These are phyloP conservation scores for Aspergillus baeticus DNA, from an alignment of 495 filamentous ascomycete genomes.

Conservation along the genomic window DNA sequence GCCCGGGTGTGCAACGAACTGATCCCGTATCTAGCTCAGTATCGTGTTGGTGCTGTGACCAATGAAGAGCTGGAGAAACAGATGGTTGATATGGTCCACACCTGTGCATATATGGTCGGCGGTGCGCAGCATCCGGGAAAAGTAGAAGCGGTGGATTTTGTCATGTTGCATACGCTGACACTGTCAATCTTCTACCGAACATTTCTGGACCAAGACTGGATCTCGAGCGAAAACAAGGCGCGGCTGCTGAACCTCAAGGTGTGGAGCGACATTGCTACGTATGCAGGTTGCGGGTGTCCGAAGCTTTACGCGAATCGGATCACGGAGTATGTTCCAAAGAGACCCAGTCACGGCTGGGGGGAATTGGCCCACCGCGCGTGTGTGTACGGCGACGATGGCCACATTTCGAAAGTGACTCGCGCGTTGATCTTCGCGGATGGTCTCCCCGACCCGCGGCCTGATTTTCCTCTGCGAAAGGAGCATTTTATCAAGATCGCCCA, in stretches of 20 bases:
- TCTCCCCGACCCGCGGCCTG: not conserved
- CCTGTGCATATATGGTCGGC: conserved; percentile 58
- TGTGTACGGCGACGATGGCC: not conserved
- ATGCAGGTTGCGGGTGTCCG: not conserved
- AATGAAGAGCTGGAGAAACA: conserved; percentile 63
- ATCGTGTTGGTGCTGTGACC: conserved; percentile 44
- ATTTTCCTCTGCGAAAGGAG: not conserved
- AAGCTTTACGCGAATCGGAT: not conserved
- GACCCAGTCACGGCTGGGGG: not conserved
- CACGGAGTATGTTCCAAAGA: not conserved
- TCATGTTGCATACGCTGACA: conserved; percentile 69
- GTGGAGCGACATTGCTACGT: not conserved
- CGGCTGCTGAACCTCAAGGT: not conserved
- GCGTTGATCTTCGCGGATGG: not conserved
- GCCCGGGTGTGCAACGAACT: conserved; percentile 61
- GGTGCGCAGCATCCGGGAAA: conserved; percentile 63
- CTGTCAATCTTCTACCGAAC: conserved; percentile 59
- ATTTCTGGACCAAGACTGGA: conserved; percentile 36
- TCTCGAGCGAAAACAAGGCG: not conserved
- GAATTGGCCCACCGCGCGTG: not conserved
- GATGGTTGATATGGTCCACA: conserved; percentile 75
- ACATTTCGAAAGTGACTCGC: not conserved
- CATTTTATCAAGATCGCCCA: conserved; percentile 1
- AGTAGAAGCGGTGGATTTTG: conserved; percentile 74
- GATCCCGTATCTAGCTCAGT: conserved; percentile 57